These are phyloP conservation scores for Termitomyces sp. DNA, from an alignment of 768 basidiomycete genomes.

Conservation along the genomic window DNA sequence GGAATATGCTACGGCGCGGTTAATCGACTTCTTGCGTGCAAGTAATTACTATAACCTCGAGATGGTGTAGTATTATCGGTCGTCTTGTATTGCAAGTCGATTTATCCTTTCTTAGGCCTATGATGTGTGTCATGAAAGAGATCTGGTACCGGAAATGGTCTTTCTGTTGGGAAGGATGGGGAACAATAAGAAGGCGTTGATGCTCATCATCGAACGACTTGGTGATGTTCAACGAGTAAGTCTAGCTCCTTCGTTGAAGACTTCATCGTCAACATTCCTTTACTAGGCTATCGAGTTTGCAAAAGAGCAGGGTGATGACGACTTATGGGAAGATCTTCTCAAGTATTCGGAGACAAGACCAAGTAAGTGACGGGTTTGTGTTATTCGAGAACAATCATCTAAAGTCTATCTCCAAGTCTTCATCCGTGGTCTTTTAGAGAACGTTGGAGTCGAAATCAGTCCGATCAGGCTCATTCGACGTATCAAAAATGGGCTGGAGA, in stretches of 20 bases:
- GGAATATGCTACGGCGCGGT: slow-evolving; percentile 68
- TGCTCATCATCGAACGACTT: slow-evolving; percentile 90
- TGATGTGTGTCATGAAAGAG: slow-evolving; percentile 74
- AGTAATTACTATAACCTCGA: slow-evolving; percentile 92
- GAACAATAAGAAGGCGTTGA: slow-evolving; percentile 91
- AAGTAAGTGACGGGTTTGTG: slow-evolving; percentile 34
- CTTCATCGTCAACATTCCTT: neutral
- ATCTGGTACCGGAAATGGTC: slow-evolving; percentile 94
- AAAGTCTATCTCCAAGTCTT: slow-evolving; percentile 49
- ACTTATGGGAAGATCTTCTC: slow-evolving; percentile 96
- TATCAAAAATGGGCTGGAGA: slow-evolving; percentile 94
- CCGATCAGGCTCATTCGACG: slow-evolving; percentile 91
- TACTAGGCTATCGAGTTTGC: slow-evolving; percentile 93
- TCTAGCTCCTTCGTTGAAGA: neutral
- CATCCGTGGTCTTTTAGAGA: slow-evolving; percentile 92
- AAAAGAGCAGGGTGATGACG: slow-evolving; percentile 93
- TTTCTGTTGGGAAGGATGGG: slow-evolving; percentile 97
- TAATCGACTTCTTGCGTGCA: slow-evolving; percentile 89
- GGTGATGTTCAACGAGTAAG: slow-evolving; percentile 86
- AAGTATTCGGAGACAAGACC: slow-evolving; percentile 93
- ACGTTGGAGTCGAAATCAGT: slow-evolving; percentile 93
- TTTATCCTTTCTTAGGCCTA: slow-evolving; percentile 56
- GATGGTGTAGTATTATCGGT: slow-evolving; percentile 35
- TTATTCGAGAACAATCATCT: neutral
- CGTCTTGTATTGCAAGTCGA: neutral